Evolutionary conservation across 2,329 filamentous ascomycete genomes (phyloP).

Genomic region (Scytalidium sp.): DNA sequence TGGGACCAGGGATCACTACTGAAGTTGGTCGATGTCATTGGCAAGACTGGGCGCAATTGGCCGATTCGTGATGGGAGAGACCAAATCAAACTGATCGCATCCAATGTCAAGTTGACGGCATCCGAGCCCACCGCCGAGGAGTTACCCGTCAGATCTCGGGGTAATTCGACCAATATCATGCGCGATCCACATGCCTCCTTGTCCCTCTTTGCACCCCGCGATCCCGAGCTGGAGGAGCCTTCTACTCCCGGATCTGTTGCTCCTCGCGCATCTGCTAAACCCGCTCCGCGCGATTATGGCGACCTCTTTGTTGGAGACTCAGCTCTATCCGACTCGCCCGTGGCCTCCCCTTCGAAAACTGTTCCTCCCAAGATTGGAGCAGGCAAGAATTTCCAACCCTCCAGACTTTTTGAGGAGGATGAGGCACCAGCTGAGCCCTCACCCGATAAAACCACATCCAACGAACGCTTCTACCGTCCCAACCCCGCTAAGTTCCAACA

Average conservation of each 20-base stretch:
- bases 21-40: slow-evolving; percentile 92
- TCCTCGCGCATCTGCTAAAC: slow-evolving; percentile 68
- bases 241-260: slow-evolving; percentile 51
- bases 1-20: slow-evolving; percentile 96
- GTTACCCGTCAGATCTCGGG: slow-evolving; percentile 42
- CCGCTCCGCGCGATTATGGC: slow-evolving; percentile 59
- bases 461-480: slow-evolving; percentile 50
- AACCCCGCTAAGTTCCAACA: slow-evolving; percentile 81
- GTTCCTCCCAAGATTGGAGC: slow-evolving; percentile 51
- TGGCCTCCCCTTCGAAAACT: slow-evolving; percentile 15
- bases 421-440: slow-evolving; percentile 41
- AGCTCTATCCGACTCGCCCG: slow-evolving; percentile 19
- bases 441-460: slow-evolving; percentile 38
- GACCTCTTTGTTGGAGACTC: slow-evolving; percentile 64
- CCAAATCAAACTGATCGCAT: slow-evolving; percentile 73
- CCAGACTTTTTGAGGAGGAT: slow-evolving; percentile 61
- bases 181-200: slow-evolving; percentile 69
- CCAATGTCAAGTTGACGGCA: slow-evolving; percentile 49
- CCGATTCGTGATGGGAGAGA: slow-evolving; percentile 86
- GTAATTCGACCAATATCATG: slow-evolving; percentile 50
- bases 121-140: slow-evolving; percentile 29
- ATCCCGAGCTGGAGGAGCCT: slow-evolving; percentile 53
- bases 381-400: slow-evolving; percentile 60
- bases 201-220: slow-evolving; percentile 69
- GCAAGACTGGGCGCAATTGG: slow-evolving; percentile 87